A percentile compares a stretch with the other conserved stretches of the same genome.
These are phyloP conservation scores for Atkinsonella hypoxylon DNA, from an alignment of 2,329 filamentous ascomycete species.

Conservation along the genomic window DNA sequence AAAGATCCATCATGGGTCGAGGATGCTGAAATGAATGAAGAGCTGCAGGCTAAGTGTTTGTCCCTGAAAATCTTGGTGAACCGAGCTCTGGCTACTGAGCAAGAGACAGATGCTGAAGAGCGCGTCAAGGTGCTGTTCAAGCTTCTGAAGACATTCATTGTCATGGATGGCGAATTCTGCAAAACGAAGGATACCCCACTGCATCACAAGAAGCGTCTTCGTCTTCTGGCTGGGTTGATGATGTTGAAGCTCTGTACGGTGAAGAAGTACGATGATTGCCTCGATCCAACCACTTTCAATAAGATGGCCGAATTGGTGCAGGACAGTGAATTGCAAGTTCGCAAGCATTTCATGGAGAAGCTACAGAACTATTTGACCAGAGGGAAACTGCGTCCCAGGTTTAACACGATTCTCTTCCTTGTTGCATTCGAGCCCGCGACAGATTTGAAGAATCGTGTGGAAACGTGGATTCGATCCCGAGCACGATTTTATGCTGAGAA, in stretches of 20 bases:
- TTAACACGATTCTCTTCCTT: slow-evolving; percentile 82
- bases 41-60: slow-evolving; percentile 72
- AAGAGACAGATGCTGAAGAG: slow-evolving; percentile 40
- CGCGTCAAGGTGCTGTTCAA: slow-evolving; percentile 60
- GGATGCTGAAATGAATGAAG: slow-evolving; percentile 59
- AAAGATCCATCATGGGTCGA: slow-evolving; percentile 54
- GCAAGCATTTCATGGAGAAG: slow-evolving; percentile 67
- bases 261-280: slow-evolving; percentile 62
- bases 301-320: slow-evolving; percentile 70
- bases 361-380: slow-evolving; percentile 83
- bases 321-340: slow-evolving; percentile 61
- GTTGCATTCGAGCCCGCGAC: slow-evolving; percentile 77
- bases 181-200: slow-evolving; percentile 64
- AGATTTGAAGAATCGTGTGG: slow-evolving; percentile 61
- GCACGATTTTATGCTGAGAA: slow-evolving; percentile 50
- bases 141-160: slow-evolving; percentile 65
- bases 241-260: slow-evolving; percentile 73
- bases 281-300: slow-evolving; percentile 68
- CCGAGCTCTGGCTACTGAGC: slow-evolving; percentile 53
- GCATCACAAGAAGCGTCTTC: slow-evolving; percentile 67
- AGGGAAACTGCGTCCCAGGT: slow-evolving; percentile 57
- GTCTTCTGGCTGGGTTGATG: slow-evolving; percentile 69
- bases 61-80: slow-evolving; percentile 82
- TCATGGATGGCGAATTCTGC: slow-evolving; percentile 66
- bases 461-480: slow-evolving; percentile 83